Percentiles rank a stretch among this genome's conserved stretches.
phyloP scores from a whole-genome alignment of 106 monocot species.

The Dendrobium catenatum region DNA sequence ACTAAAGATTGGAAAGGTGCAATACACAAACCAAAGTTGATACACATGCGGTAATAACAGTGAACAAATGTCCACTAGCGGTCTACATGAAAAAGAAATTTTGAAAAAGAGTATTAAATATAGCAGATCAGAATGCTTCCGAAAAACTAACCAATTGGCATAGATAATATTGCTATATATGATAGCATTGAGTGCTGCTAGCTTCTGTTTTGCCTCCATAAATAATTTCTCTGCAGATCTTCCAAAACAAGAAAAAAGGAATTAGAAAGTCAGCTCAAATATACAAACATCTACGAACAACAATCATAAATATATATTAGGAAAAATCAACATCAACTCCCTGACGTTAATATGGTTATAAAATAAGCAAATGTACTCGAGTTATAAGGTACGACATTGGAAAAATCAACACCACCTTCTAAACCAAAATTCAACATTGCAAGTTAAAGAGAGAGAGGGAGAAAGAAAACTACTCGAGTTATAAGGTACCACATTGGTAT shows the following conservation, averaged over 20 bases:
- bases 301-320: neutral
- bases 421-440: neutral
- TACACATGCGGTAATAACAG: neutral
- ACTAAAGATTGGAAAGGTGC: neutral
- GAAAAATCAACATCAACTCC: neutral
- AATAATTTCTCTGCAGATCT: conserved; percentile 93
- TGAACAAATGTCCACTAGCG: neutral
- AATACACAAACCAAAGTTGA: neutral
- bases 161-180: conserved; percentile 95
- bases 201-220: conserved; percentile 75
- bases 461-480: too few species aligned
- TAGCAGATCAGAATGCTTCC: neutral
- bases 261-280: conserved; percentile 15
- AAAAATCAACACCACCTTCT: neutral
- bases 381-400: too few species aligned
- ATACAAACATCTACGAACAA: neutral
- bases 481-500: too few species aligned
- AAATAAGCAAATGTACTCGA: neutral
- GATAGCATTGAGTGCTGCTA: conserved; percentile 58
- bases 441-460: neutral
- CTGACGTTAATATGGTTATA: neutral
- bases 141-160: conserved; percentile 87
- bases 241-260: conserved; percentile 30
- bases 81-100: neutral
- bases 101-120: neutral